Evolutionary conservation across 495 filamentous ascomycete species (phyloP).

Genomic region (Penicillium ochrochloron): DNA sequence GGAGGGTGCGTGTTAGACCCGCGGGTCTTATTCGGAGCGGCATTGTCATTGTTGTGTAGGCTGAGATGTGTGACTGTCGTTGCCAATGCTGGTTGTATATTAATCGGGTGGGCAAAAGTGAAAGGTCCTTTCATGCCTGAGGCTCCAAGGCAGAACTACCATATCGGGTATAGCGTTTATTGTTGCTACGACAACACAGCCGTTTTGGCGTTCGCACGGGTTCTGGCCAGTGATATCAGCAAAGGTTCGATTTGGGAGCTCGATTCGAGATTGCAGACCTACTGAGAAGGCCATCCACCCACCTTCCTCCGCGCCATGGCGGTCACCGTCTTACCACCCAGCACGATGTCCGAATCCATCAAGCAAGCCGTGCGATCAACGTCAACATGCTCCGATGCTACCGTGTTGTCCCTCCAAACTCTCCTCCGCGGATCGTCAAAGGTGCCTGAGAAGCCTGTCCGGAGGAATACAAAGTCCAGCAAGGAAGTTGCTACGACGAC

Average conservation of each 20-base stretch:
- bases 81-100: not conserved
- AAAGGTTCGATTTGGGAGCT: constrained; percentile 24
- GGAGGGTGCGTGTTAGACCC: constrained; percentile 15
- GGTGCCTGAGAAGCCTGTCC: constrained; percentile 31
- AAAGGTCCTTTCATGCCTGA: constrained; percentile 21
- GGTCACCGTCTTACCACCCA: constrained; percentile 41
- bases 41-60: constrained; percentile 20
- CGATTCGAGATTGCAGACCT: constrained; percentile 24
- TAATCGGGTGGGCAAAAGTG: constrained; percentile 16
- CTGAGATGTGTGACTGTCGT: not conserved
- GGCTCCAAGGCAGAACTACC: constrained; percentile 26
- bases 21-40: constrained; percentile 21
- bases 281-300: constrained; percentile 10
- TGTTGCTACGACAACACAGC: constrained; percentile 51
- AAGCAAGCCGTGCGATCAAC: constrained; percentile 54
- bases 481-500: constrained; percentile 27
- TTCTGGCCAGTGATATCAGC: constrained; percentile 33
- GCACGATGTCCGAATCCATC: constrained; percentile 48
- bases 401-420: constrained; percentile 50
- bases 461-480: constrained; percentile 31
- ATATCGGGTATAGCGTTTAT: constrained; percentile 25
- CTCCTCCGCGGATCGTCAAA: constrained; percentile 45
- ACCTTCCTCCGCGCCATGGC: constrained; percentile 36
- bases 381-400: constrained; percentile 53
- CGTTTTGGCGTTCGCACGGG: constrained; percentile 24